Conservation (phyloP, 2,329 filamentous ascomycete species). For the Neopestalotiopsis sp. region DNA sequence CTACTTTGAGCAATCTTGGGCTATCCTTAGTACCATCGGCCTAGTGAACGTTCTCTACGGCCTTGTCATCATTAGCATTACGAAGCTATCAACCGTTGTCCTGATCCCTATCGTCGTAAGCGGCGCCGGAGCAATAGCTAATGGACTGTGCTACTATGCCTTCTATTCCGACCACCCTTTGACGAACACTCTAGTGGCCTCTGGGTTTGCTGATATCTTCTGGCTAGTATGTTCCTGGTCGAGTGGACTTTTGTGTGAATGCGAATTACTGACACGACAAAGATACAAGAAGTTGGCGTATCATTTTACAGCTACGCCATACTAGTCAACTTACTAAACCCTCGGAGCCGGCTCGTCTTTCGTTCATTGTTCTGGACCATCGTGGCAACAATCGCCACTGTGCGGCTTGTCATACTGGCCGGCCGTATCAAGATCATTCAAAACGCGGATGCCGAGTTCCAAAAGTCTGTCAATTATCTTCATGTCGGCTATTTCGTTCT, state of each 20-base stretch:
- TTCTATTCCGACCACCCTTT: conserved; percentile 40
- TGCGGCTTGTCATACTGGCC: conserved; percentile 49
- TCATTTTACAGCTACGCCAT: conserved; percentile 59
- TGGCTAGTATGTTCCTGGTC: conserved; percentile 43
- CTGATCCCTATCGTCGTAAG: conserved; percentile 47
- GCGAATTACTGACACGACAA: background rate
- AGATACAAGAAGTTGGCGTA: conserved; percentile 51
- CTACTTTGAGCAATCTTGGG: conserved; percentile 51
- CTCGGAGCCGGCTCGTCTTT: conserved; percentile 48
- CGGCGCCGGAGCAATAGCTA: conserved; percentile 44
- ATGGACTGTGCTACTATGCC: conserved; percentile 49
- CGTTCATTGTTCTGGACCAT: conserved; percentile 61
- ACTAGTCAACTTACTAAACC: conserved; percentile 54
- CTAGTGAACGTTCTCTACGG: conserved; percentile 45
- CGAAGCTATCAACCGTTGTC: conserved; percentile 42
- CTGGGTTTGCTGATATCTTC: conserved; percentile 43
- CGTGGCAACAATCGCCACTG: conserved; percentile 54
- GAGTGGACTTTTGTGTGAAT: background rate
- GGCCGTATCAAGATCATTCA: conserved; percentile 38
- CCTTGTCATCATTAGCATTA: conserved; percentile 45
- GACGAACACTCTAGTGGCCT: conserved; percentile 39
- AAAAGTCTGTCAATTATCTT: conserved; percentile 41
- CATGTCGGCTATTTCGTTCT: conserved; percentile 49
- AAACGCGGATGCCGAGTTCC: conserved; percentile 28
- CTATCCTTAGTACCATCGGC: conserved; percentile 51